A percentile compares a stretch with the other conserved stretches of the same genome.
These are phyloP conservation scores for Bidens hawaiensis DNA, from an alignment of 140 eudicot genomes.

Conservation along the genomic window DNA sequence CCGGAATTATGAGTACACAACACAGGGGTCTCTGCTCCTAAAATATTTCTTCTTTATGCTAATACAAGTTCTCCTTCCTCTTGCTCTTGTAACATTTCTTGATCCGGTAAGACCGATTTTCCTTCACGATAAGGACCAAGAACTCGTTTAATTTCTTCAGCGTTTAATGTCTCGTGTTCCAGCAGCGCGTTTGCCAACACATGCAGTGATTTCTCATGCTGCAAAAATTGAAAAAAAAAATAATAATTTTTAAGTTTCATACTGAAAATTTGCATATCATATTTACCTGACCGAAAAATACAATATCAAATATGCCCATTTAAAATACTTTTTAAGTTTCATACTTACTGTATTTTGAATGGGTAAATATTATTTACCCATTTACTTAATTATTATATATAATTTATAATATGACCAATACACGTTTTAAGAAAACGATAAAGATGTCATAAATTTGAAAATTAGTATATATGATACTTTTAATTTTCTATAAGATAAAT, in stretches of 20 bases:
- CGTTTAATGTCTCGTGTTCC: slow-evolving; percentile 61
- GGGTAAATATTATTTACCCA: neutral
- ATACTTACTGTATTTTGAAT: too few relatives aligned
- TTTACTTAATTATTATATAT: too few relatives aligned
- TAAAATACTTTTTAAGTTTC: too few relatives aligned
- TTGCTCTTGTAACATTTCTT: slow-evolving; percentile 41
- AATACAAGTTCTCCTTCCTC: slow-evolving; percentile 64
- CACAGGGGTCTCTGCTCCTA: slow-evolving; percentile 6
- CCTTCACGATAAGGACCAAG: slow-evolving; percentile 48
- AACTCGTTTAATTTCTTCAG: slow-evolving; percentile 67
- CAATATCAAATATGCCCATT: too few relatives aligned
- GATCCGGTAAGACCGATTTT: slow-evolving; percentile 31
- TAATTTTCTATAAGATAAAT: neutral
- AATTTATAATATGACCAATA: neutral
- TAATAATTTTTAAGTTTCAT: neutral
- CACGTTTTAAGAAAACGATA: neutral
- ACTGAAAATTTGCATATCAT: too few relatives aligned
- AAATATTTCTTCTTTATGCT: slow-evolving; percentile 27
- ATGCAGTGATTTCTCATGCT: slow-evolving; percentile 79
- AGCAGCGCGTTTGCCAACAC: slow-evolving; percentile 67
- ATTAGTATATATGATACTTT: neutral
- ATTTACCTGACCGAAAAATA: too few relatives aligned
- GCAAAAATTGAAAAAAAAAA: neutral
- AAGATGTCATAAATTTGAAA: neutral
- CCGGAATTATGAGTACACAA: slow-evolving; percentile 7